These are phyloP conservation scores for Pterocarpus macrocarpus DNA, from an alignment of 306 rosid species.

Conservation along the genomic window DNA sequence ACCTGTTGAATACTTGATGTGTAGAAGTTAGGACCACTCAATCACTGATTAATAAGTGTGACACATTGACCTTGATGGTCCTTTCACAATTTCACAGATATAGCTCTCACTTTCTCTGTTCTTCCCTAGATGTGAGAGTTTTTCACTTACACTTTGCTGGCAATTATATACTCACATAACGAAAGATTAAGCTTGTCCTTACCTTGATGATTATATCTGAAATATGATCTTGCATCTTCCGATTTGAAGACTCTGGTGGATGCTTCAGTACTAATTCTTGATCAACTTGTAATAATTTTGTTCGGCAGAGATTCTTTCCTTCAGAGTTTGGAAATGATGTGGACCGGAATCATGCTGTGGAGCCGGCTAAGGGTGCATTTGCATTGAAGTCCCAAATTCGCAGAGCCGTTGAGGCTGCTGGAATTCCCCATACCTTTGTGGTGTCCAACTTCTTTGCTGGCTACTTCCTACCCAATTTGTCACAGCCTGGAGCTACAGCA, in stretches of 20 bases:
- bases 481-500: constrained; percentile 29
- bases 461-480: constrained; percentile 38
- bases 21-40: too few relatives aligned
- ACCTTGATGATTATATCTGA: neutral
- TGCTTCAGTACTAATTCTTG: neutral
- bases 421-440: constrained; percentile 47
- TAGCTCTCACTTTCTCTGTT: too few relatives aligned
- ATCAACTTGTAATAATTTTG: neutral
- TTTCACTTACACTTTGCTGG: too few relatives aligned
- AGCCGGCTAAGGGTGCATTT: constrained; percentile 46
- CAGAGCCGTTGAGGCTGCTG: constrained; percentile 50
- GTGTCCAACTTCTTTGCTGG: constrained; percentile 46
- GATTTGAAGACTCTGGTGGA: neutral
- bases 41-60: too few relatives aligned
- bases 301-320: constrained; percentile 55
- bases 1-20: neutral
- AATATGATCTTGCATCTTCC: neutral
- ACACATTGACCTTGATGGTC: too few relatives aligned
- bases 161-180: neutral
- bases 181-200: neutral
- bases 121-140: too few relatives aligned
- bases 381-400: constrained; percentile 35
- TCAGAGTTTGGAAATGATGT: constrained; percentile 54
- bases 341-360: constrained; percentile 43
- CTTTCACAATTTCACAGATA: too few relatives aligned